phyloP scores from a whole-genome alignment of 805 yeast species.

The Ogataea paraovalis region DNA sequence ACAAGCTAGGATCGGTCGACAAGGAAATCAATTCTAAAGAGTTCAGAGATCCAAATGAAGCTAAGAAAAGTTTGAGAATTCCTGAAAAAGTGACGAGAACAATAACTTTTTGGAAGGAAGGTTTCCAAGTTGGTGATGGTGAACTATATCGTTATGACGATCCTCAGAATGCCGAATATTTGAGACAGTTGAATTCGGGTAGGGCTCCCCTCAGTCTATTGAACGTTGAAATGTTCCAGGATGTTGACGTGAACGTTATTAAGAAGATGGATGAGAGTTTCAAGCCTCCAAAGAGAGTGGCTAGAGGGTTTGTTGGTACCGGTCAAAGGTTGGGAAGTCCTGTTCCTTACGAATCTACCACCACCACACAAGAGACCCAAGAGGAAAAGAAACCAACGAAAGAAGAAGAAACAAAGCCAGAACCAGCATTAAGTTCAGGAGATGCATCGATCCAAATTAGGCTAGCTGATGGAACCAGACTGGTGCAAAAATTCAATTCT shows the following conservation, averaged over 20 bases:
- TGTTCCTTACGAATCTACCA: conserved; percentile 62
- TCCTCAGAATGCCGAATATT: conserved; percentile 75
- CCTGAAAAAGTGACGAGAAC: conserved; percentile 64
- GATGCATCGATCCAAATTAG: conserved; percentile 79
- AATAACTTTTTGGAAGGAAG: conserved; percentile 94
- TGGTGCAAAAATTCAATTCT: conserved; percentile 59
- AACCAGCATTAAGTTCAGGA: too few species aligned
- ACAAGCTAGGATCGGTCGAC: conserved; percentile 46
- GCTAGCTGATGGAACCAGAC: conserved; percentile 74
- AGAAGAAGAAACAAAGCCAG: conserved; percentile 14
- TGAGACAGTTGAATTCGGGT: conserved; percentile 81
- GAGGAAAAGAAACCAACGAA: conserved; percentile 14
- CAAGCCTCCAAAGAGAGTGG: conserved; percentile 43
- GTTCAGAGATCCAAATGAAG: conserved; percentile 30
- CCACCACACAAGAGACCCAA: conserved; percentile 12
- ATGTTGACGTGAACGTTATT: conserved; percentile 85
- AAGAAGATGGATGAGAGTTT: conserved; percentile 80
- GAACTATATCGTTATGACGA: conserved; percentile 83
- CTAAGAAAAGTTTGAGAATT: conserved; percentile 7
- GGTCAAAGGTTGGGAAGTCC: conserved; percentile 91
- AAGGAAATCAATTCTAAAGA: conserved; percentile 31
- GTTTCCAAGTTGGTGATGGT: conserved; percentile 94
- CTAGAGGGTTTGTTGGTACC: conserved; percentile 64
- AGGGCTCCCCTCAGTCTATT: conserved; percentile 84
- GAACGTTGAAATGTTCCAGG: conserved; percentile 84